phyloP scores from a whole-genome alignment of 805 yeast species.

The Wickerhamomyces chaumierensis region DNA sequence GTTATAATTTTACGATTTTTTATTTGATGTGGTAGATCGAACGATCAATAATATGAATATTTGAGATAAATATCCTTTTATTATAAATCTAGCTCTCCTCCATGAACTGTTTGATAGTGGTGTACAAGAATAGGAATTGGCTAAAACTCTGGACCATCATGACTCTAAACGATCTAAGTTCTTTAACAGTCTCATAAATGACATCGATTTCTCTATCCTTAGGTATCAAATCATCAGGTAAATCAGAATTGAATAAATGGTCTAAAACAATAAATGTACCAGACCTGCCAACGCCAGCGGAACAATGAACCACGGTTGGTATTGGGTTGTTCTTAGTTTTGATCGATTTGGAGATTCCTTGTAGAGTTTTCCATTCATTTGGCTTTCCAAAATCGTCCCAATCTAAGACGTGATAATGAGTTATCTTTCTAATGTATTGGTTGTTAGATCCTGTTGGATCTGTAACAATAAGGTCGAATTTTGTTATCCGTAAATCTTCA shows the following conservation, averaged over 20 bases:
- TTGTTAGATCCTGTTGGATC: neutral
- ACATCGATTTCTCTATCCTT: constrained; percentile 20
- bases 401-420: constrained; percentile 26
- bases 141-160: constrained; percentile 38
- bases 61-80: too few species aligned
- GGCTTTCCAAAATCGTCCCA: constrained; percentile 84
- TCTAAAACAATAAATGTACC: constrained; percentile 78
- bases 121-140: constrained; percentile 27
- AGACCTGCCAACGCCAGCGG: constrained; percentile 96
- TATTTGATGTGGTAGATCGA: too few species aligned
- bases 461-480: neutral
- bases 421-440: neutral
- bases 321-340: constrained; percentile 15
- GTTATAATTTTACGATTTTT: too few species aligned
- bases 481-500: constrained; percentile 1
- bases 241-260: constrained; percentile 23
- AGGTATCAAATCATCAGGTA: neutral
- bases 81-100: too few species aligned
- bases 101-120: neutral
- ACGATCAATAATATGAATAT: too few species aligned
- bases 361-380: constrained; percentile 23
- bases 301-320: constrained; percentile 75
- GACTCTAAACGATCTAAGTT: constrained; percentile 33
- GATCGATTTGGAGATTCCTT: constrained; percentile 20
- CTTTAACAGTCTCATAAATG: constrained; percentile 27